Conservation (phyloP, 2,329 filamentous ascomycete species). For the Neofusicoccum ribis region DNA sequence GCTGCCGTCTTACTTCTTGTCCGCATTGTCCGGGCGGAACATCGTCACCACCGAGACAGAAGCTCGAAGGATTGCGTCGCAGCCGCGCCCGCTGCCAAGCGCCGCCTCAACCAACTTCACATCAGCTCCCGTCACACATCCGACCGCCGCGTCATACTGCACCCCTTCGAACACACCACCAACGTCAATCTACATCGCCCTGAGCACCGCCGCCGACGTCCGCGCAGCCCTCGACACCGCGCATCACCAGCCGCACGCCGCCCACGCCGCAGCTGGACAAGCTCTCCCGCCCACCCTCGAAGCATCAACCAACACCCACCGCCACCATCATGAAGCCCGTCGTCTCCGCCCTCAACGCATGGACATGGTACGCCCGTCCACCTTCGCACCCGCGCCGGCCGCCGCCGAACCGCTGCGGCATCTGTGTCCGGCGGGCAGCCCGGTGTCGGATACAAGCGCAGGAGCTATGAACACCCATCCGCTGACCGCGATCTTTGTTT, state of each 20-base stretch:
- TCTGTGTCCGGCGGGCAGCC: too few relatives aligned
- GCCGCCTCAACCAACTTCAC: constrained; percentile 10
- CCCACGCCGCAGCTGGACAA: not conserved
- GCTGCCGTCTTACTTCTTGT: not conserved
- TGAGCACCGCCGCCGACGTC: not conserved
- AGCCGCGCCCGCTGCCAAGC: constrained; percentile 6
- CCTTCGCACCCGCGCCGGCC: constrained; percentile 30
- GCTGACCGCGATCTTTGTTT: not conserved
- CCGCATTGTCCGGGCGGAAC: constrained; percentile 2
- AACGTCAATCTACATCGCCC: not conserved
- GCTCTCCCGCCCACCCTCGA: not conserved
- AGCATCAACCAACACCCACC: not conserved
- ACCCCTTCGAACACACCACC: not conserved
- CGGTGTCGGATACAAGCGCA: not conserved
- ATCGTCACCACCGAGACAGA: constrained; percentile 17
- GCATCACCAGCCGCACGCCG: not conserved
- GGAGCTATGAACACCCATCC: not conserved
- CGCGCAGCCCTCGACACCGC: not conserved
- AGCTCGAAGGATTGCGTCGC: constrained; percentile 19
- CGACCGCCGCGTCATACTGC: not conserved
- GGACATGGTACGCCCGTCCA: constrained; percentile 74
- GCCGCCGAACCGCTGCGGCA: not conserved
- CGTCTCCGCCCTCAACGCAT: constrained; percentile 87
- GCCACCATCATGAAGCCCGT: constrained; percentile 80
- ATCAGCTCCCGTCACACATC: not conserved